Evolutionary conservation across 306 rosid genomes (phyloP).

Genomic region (Rosa rugosa): DNA sequence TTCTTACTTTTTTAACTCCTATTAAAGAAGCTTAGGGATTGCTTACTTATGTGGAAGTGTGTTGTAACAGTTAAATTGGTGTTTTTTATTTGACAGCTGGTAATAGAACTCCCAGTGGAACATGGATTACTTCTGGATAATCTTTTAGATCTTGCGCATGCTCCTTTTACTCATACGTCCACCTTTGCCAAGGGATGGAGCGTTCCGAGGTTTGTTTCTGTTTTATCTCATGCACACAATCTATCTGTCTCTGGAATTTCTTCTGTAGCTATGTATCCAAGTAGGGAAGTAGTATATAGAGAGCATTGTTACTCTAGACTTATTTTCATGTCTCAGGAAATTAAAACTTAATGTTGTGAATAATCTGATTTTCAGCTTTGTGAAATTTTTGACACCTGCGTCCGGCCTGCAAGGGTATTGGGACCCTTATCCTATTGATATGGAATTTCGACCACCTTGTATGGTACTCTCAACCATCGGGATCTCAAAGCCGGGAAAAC

Average conservation of each 20-base stretch:
- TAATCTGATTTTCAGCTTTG: slow-evolving; percentile 66
- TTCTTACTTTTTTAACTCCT: slow-evolving; percentile 12
- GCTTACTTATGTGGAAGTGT: background rate
- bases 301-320: background rate
- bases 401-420: slow-evolving; percentile 92
- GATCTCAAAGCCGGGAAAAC: slow-evolving; percentile 90
- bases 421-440: slow-evolving; percentile 97
- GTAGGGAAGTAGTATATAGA: background rate
- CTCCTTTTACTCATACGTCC: slow-evolving; percentile 98
- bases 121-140: slow-evolving; percentile 96
- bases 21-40: slow-evolving; percentile 7
- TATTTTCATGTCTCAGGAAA: background rate
- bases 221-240: background rate
- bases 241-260: background rate
- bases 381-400: slow-evolving; percentile 84
- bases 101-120: slow-evolving; percentile 89
- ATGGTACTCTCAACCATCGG: slow-evolving; percentile 94
- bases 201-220: slow-evolving; percentile 78
- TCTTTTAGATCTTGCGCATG: slow-evolving; percentile 98
- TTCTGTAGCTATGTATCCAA: background rate
- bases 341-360: background rate
- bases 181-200: slow-evolving; percentile 98
- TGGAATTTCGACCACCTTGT: slow-evolving; percentile 97
- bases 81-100: slow-evolving; percentile 49
- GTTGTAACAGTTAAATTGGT: slow-evolving; percentile 6